These are phyloP conservation scores for Nothopassalora personata DNA, from an alignment of 2,329 filamentous ascomycete genomes.

Conservation along the genomic window DNA sequence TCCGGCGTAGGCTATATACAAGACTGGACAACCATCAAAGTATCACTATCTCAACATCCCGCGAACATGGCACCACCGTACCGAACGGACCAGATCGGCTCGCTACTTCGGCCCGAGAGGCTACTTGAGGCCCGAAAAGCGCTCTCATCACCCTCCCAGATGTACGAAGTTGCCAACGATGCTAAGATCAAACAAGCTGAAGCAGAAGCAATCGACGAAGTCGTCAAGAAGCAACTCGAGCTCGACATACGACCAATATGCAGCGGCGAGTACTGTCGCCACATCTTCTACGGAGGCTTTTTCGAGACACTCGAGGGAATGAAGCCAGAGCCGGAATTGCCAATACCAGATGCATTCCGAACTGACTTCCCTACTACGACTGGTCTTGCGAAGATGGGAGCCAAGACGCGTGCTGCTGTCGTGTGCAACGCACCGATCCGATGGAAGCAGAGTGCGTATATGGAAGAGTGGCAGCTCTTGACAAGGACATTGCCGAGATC, in stretches of 20 bases:
- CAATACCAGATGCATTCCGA: conserved; percentile 20
- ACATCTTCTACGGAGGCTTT: conserved; percentile 27
- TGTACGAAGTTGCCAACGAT: conserved; percentile 16
- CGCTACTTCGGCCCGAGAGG: conserved; percentile 58
- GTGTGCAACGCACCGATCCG: conserved; percentile 20
- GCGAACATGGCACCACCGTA: conserved; percentile 48
- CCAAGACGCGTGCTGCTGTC: conserved; percentile 20
- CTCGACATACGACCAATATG: conserved; percentile 54
- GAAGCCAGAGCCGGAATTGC: conserved; percentile 10
- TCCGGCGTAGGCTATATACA: neutral
- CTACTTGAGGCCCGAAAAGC: conserved; percentile 53
- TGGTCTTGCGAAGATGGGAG: conserved; percentile 15
- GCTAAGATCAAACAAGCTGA: conserved; percentile 54
- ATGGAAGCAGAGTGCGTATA: conserved; percentile 21
- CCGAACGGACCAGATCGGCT: conserved; percentile 66
- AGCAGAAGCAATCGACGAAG: conserved; percentile 57
- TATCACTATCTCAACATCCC: neutral
- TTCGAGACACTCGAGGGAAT: conserved; percentile 24
- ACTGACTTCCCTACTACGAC: conserved; percentile 23
- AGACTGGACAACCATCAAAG: neutral
- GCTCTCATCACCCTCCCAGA: conserved; percentile 7
- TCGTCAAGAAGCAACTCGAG: conserved; percentile 58
- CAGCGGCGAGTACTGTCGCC: conserved; percentile 53
- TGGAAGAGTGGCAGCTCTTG: conserved; percentile 23
- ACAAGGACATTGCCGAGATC: conserved; percentile 9